Base-by-base conservation (phyloP, 1,139 yeast species). In the Lodderomyces parapsilosis region DNA sequence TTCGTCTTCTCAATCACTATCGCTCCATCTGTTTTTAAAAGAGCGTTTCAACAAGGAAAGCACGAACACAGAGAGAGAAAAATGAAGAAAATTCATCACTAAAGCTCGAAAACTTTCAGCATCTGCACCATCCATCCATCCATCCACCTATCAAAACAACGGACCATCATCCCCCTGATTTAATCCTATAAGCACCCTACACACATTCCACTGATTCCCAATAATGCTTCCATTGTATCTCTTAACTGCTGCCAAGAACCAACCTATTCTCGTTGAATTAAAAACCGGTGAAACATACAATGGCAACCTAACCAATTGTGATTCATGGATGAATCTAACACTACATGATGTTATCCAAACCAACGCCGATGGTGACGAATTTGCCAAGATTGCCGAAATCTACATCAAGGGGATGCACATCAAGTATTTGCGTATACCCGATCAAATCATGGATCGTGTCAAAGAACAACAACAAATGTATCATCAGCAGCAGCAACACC, bases 301-400 rank as follows among this genome's bases (percentile, higher is more conserved):
- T 58, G 99, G 99, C 33, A 81, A 80, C 48, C 74, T 94, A 49
- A 80, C 83, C 46, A 86, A 87, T 58, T 90, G 96, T 56, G 99
- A 94, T 62, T 83, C 89, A 33, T 89, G 96, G 91, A 94, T 94
- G 99, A 93, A 93, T 62, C 73, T 94, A 54, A 88, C 96, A 1
- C 73, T 94, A 44, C 74, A 74, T 36, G 83, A 90, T 52, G 98
- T 86, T 18, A 80, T 83, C 42, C 91, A 86, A 59, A 80, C 87
- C 13, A 81, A 82, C 48, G 72, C 84, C 58, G 76, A 78, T 51
- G 94, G 89, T 13, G 85, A 83, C 43, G 70, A 71, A 35, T 86
- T 87, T 59, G 66, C 76, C 46, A 83, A 85, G 58, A 66, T 86
- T 37, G 81, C 86, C 3, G 96, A 90, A 57, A 77, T 86, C 46